Conservation (phyloP, 108 stramenopile genomes). For the Fistulifera pelliculosa region DNA sequence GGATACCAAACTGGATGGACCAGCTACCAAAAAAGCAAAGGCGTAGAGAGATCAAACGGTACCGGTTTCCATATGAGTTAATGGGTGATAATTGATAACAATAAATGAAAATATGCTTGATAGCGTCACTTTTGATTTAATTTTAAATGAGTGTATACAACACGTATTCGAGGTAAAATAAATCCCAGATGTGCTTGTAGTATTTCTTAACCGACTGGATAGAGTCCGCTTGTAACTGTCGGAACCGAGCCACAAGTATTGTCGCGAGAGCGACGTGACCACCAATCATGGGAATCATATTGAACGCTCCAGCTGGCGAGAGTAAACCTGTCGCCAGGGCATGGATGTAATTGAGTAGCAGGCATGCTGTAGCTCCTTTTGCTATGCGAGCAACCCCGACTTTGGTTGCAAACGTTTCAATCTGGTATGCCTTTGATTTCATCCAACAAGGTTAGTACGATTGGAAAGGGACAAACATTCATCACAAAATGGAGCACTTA, state of each 20-base stretch:
- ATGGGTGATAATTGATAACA: background rate
- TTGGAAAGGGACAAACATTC: background rate
- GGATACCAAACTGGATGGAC: constrained; percentile 36
- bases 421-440: constrained; percentile 51
- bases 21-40: constrained; percentile 59
- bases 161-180: constrained; percentile 91
- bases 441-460: background rate
- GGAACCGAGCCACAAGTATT: constrained; percentile 45
- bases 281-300: constrained; percentile 79
- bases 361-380: constrained; percentile 64
- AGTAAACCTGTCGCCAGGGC: constrained; percentile 73
- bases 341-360: constrained; percentile 81
- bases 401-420: constrained; percentile 85
- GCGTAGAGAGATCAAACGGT: constrained; percentile 12
- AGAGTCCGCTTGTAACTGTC: constrained; percentile 68
- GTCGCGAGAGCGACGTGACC: constrained; percentile 69
- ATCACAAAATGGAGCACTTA: constrained; percentile 8
- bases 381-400: constrained; percentile 80
- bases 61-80: background rate
- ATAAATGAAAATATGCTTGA: background rate
- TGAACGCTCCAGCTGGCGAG: constrained; percentile 60
- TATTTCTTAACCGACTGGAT: constrained; percentile 77
- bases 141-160: constrained; percentile 89
- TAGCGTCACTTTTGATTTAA: background rate
- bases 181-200: constrained; percentile 96